Base-by-base conservation (phyloP, 371 early-diverging fungal genomes). In the Chytridium lagenaria region DNA sequence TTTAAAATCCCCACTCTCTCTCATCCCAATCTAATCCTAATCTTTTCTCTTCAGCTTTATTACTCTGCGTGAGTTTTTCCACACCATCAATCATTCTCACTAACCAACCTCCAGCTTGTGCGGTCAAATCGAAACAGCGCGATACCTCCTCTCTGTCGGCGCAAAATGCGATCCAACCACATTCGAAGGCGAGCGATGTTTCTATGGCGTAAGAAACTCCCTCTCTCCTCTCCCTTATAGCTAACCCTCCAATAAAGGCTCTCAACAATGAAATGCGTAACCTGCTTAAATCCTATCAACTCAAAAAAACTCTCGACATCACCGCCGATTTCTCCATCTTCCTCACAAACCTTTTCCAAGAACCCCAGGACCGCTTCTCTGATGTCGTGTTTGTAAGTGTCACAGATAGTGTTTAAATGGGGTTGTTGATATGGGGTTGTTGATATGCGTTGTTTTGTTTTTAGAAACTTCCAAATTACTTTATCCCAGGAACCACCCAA, bases 141-240 rank as follows among this genome's bases (percentile, higher is more conserved):
- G 51, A 30, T 76, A 69, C 50, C 79, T 78, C 23, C 63, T 76
- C 3, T 5, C 33, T 16, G 59, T 28, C 22, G 79, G 79, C 1
- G 80, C 75, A 30, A 19, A 37, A 5, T 77, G 72, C 49, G 78
- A 80, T 40, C 80, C 80, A 5, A 69, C 55, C 55, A 76, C 73
- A 2, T 80, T 80, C 40, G 80, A 80, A 64, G 80, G 78, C 36
- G 80, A 80, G 71, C 64, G 80, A 19, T 72, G 70, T 38, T 49
- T 75, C 16, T 78, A 80, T 65, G 79, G 78, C 0, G 65, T 74
- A 19, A 51, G n/a, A n/a, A n/a, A n/a, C n/a, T n/a, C n/a, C n/a
- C n/a, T n/a, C n/a, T n/a, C n/a, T 63, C 30, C 16, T n/a, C 34
- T 15, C 12, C 51, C 33, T 12, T 26, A 19, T 34, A 55, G 26